phyloP scores from a whole-genome alignment of 495 filamentous ascomycete species.

The Aspergillus sclerotiicarbonarius region DNA sequence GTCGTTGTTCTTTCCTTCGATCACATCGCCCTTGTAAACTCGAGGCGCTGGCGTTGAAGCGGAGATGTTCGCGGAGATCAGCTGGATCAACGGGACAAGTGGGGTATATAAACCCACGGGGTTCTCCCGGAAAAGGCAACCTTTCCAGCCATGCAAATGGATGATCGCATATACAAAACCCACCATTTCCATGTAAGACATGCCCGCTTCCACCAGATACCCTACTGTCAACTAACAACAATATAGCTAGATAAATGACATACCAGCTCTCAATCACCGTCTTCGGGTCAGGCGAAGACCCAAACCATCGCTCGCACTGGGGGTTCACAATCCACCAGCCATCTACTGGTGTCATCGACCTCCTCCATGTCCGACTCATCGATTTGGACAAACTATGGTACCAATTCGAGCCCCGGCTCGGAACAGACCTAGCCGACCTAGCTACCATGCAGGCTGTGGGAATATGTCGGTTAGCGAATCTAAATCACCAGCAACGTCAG shows the following conservation, averaged over 20 bases:
- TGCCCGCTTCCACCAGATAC: no score
- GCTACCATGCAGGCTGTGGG: slow-evolving; percentile 14
- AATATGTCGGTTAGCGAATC: slow-evolving; percentile 12
- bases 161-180: no score
- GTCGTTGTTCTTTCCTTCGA: no score
- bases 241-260: neutral
- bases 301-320: slow-evolving; percentile 12
- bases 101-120: neutral
- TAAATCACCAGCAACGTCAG: slow-evolving; percentile 11
- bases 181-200: no score
- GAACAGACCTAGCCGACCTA: slow-evolving; percentile 9
- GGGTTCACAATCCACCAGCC: slow-evolving; percentile 3
- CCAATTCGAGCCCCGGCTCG: slow-evolving; percentile 16
- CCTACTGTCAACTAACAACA: no score
- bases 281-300: slow-evolving; percentile 2
- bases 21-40: no score
- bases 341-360: slow-evolving; percentile 1
- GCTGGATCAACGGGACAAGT: neutral
- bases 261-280: slow-evolving; percentile 11
- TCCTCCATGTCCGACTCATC: slow-evolving; percentile 9
- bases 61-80: neutral
- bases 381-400: slow-evolving; percentile 16
- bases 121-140: no score
- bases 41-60: neutral
- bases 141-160: no score